A percentile compares a stretch with the other conserved stretches of the same genome.
phyloP scores from a whole-genome alignment of 2,329 filamentous ascomycete genomes.

The Exophiala xenobiotica region DNA sequence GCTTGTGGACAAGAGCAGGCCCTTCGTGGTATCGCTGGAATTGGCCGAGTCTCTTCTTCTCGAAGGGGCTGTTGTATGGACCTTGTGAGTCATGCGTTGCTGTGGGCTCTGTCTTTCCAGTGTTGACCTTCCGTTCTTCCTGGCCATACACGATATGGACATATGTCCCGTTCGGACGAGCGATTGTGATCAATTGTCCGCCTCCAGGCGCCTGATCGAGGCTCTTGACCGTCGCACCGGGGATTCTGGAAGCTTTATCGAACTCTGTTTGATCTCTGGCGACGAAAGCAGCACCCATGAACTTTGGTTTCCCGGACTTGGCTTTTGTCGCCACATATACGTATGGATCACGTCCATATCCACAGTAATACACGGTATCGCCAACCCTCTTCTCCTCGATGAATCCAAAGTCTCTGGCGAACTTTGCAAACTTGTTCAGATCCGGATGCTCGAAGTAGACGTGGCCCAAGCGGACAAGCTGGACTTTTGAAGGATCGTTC shows the following conservation, averaged over 20 bases:
- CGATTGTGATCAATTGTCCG: constrained; percentile 26
- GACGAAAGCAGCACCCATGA: constrained; percentile 58
- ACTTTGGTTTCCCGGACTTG: constrained; percentile 49
- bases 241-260: constrained; percentile 42
- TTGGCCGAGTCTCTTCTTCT: constrained; percentile 38
- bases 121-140: constrained; percentile 1
- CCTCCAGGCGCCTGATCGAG: constrained; percentile 28
- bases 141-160: constrained; percentile 28
- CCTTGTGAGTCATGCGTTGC: too few relatives aligned
- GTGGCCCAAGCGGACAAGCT: constrained; percentile 32
- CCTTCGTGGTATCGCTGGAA: constrained; percentile 46
- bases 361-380: constrained; percentile 57
- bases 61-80: constrained; percentile 37
- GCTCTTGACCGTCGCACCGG: neutral
- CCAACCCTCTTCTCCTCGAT: constrained; percentile 31
- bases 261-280: constrained; percentile 59
- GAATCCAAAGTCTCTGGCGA: constrained; percentile 37
- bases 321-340: constrained; percentile 57
- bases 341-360: constrained; percentile 62
- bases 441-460: constrained; percentile 35
- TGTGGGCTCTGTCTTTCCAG: constrained; percentile 32
- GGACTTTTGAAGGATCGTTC: constrained; percentile 28
- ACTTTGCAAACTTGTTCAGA: constrained; percentile 29
- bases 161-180: constrained; percentile 29
- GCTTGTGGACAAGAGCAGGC: constrained; percentile 49